Conservation (phyloP, 2,329 filamentous ascomycete species). For the Graphilbum fragrans region DNA sequence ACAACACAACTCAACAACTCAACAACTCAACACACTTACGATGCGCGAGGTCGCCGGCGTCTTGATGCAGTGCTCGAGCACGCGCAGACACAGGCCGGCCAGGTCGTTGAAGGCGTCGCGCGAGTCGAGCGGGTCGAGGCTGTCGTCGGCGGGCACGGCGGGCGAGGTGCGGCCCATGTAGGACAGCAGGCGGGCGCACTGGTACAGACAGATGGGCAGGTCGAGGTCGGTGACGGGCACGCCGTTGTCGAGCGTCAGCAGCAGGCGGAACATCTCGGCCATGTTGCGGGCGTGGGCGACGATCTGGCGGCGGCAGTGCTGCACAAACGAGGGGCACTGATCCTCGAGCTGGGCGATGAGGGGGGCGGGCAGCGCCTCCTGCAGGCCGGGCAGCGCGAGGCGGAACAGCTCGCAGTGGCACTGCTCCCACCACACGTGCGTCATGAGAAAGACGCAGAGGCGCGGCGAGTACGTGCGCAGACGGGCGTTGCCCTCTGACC, state of each 20-base stretch:
- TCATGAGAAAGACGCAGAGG: slow-evolving; percentile 47
- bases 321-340: slow-evolving; percentile 29
- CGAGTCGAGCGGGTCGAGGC: slow-evolving; percentile 27
- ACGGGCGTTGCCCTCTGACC: slow-evolving; percentile 42
- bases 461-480: slow-evolving; percentile 44
- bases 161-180: slow-evolving; percentile 22
- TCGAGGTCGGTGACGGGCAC: slow-evolving; percentile 43
- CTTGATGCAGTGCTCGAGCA: slow-evolving; percentile 36
- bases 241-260: slow-evolving; percentile 36
- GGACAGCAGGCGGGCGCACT: slow-evolving; percentile 40
- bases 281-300: slow-evolving; percentile 42
- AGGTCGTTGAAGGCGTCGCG: slow-evolving; percentile 35
- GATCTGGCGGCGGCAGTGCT: slow-evolving; percentile 35
- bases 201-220: slow-evolving; percentile 41
- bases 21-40: slow-evolving; percentile 17
- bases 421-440: slow-evolving; percentile 47
- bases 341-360: slow-evolving; percentile 28
- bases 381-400: slow-evolving; percentile 36
- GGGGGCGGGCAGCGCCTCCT: slow-evolving; percentile 34
- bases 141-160: background rate
- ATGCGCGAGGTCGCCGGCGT: slow-evolving; percentile 38
- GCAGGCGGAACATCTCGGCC: slow-evolving; percentile 40
- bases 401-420: slow-evolving; percentile 46
- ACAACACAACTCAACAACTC: no score
- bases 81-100: slow-evolving; percentile 35